phyloP scores from a whole-genome alignment of 2,329 filamentous ascomycete genomes.

The Botryotinia globosa region DNA sequence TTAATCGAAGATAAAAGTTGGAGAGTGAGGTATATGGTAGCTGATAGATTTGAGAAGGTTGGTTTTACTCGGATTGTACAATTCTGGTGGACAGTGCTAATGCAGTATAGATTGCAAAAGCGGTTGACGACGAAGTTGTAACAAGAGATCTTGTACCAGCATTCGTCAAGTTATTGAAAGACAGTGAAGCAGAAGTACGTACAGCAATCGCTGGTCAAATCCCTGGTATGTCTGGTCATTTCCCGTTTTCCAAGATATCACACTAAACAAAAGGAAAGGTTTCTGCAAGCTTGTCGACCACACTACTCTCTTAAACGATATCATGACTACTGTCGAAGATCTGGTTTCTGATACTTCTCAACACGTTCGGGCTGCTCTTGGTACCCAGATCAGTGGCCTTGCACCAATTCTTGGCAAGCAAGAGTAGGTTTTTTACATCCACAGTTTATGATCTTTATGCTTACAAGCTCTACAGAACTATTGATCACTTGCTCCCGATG shows the following conservation, averaged over 20 bases:
- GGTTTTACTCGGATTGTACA: conserved; percentile 19
- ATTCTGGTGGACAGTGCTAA: conserved; percentile 22
- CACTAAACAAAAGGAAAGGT: conserved; percentile 49
- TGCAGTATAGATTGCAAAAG: conserved; percentile 79
- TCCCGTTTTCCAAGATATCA: background rate
- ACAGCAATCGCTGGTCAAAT: conserved; percentile 97
- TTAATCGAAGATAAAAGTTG: conserved; percentile 99
- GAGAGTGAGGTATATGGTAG: conserved; percentile 99
- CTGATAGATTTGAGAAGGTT: conserved; percentile 96
- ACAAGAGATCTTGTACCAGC: conserved; percentile 90
- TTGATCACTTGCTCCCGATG: conserved; percentile 95
- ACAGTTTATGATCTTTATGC: conserved; percentile 21
- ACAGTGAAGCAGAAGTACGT: conserved; percentile 95
- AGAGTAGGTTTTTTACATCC: conserved; percentile 61
- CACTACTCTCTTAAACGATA: conserved; percentile 84
- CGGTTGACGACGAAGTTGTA: conserved; percentile 95
- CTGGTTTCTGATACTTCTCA: conserved; percentile 94
- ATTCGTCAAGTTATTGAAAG: conserved; percentile 96
- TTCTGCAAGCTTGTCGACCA: conserved; percentile 91
- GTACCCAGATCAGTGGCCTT: conserved; percentile 94
- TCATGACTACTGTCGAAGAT: conserved; percentile 95
- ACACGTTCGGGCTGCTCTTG: conserved; percentile 91
- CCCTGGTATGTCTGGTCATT: conserved; percentile 54
- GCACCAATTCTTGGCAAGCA: conserved; percentile 97
- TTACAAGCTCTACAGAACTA: conserved; percentile 62